Conservation (phyloP, 108 stramenopile genomes). For the Conticribra weissflogii region DNA sequence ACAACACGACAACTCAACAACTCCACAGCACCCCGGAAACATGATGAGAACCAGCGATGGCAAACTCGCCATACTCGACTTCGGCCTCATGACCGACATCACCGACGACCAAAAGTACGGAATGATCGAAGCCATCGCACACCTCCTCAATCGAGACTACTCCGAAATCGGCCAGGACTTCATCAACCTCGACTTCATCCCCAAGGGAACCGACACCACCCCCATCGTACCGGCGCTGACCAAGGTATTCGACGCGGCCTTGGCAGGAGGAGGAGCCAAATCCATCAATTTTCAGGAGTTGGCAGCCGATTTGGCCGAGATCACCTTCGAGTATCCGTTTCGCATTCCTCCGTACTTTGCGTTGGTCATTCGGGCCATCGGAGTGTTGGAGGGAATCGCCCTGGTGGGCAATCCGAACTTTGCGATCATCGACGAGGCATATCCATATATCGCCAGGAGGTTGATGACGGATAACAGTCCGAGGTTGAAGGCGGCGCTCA, state of each 20-base stretch:
- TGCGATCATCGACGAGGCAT: slow-evolving; percentile 95
- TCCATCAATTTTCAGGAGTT: slow-evolving; percentile 95
- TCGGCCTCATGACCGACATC: slow-evolving; percentile 95
- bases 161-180: slow-evolving; percentile 93
- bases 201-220: slow-evolving; percentile 83
- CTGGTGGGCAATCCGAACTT: slow-evolving; percentile 94
- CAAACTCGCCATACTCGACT: slow-evolving; percentile 92
- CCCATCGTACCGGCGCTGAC: slow-evolving; percentile 94
- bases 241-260: slow-evolving; percentile 93
- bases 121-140: slow-evolving; percentile 96
- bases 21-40: slow-evolving; percentile 67
- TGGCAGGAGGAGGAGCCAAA: slow-evolving; percentile 96
- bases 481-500: slow-evolving; percentile 78
- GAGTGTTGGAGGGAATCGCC: slow-evolving; percentile 94
- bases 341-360: slow-evolving; percentile 92
- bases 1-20: not conserved
- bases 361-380: slow-evolving; percentile 91
- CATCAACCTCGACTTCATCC: slow-evolving; percentile 92
- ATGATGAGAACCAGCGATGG: slow-evolving; percentile 93
- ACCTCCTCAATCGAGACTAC: slow-evolving; percentile 93
- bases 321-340: slow-evolving; percentile 89
- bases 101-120: slow-evolving; percentile 94
- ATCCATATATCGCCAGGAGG: slow-evolving; percentile 91
- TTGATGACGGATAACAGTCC: slow-evolving; percentile 91
- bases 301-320: slow-evolving; percentile 91